Conservation (phyloP, 23 red algal genomes). For the Cyanidioschyzon merolae region DNA sequence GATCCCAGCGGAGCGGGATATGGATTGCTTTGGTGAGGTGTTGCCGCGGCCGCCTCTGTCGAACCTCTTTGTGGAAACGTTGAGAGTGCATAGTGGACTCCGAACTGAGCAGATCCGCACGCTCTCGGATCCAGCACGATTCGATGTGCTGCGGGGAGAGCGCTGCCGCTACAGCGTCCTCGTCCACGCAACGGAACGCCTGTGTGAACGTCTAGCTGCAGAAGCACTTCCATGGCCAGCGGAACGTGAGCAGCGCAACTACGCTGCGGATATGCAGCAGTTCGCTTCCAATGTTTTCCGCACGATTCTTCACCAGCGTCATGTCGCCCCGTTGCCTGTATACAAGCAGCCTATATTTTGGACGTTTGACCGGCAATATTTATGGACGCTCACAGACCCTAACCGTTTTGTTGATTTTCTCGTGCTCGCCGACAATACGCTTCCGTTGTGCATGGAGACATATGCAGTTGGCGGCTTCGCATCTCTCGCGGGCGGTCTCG, state of each 20-base stretch:
- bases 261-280: neutral
- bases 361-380: neutral
- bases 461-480: neutral
- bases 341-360: conserved; percentile 3
- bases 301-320: conserved; percentile 5
- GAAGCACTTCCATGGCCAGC: neutral
- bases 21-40: neutral
- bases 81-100: conserved; percentile 1
- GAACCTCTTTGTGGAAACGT: neutral
- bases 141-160: neutral
- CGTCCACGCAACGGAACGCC: neutral
- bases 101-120: neutral
- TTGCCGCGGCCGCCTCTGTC: conserved; percentile 9
- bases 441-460: neutral
- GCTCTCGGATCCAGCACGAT: neutral
- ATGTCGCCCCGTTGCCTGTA: neutral
- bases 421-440: neutral
- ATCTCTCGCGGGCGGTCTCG: neutral
- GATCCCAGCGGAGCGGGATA: neutral
- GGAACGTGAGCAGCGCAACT: neutral
- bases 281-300: neutral
- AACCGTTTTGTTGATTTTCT: neutral
- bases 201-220: neutral
- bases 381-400: neutral
- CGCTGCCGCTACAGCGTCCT: neutral